These are phyloP conservation scores for Chaetomium olivaceum DNA, from an alignment of 2,329 filamentous ascomycete species.

Conservation along the genomic window DNA sequence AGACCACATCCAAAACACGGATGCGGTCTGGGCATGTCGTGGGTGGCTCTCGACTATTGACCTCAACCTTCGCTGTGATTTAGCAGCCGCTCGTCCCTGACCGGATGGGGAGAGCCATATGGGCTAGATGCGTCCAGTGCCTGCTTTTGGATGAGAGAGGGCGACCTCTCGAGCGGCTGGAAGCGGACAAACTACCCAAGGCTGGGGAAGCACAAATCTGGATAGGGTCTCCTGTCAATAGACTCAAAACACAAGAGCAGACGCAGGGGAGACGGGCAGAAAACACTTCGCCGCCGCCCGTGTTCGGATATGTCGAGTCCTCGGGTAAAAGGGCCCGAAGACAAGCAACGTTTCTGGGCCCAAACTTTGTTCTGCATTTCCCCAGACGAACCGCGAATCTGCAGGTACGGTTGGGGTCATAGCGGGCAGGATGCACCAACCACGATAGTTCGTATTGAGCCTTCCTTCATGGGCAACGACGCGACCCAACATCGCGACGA, in stretches of 20 bases:
- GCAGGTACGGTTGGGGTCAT: conserved; percentile 22
- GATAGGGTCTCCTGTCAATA: not conserved
- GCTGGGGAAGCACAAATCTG: not conserved
- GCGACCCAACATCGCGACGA: not conserved
- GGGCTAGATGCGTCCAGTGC: not conserved
- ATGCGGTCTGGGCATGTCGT: conserved; percentile 31
- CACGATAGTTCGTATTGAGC: conserved; percentile 3
- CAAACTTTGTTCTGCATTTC: conserved; percentile 15
- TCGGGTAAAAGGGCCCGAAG: conserved; percentile 10
- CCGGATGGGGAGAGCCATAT: conserved; percentile 14
- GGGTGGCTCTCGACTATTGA: conserved; percentile 19
- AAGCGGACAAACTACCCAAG: not conserved
- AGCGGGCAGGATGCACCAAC: conserved; percentile 26
- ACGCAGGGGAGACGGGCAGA: conserved; percentile 3
- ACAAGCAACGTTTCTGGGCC: not conserved
- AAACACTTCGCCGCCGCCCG: conserved; percentile 11
- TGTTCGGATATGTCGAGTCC: conserved; percentile 5
- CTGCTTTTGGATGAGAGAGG: not conserved
- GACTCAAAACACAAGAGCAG: not conserved
- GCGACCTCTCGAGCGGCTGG: not conserved
- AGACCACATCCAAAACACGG: conserved; percentile 32
- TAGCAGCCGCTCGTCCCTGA: conserved; percentile 34
- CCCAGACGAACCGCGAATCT: conserved; percentile 23
- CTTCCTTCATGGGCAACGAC: not conserved
- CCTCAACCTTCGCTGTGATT: conserved; percentile 28